Conservation (phyloP, 148 eudicot species). For the Heliamphora exappendiculata region DNA sequence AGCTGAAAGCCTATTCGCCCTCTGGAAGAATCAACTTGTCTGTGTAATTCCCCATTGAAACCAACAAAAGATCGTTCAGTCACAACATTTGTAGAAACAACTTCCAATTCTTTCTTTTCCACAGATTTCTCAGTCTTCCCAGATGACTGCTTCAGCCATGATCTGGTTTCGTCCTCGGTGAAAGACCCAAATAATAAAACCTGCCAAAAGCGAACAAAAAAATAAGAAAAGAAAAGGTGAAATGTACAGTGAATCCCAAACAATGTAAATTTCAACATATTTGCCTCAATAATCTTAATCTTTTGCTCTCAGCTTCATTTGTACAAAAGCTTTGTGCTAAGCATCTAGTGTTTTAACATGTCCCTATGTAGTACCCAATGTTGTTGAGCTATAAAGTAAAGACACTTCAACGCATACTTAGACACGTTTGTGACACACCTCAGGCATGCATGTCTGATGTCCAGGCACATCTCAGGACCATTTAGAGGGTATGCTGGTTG, state of each 20-base stretch:
- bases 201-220: slow-evolving; percentile 29
- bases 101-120: slow-evolving; percentile 34
- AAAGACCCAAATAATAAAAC: slow-evolving; percentile 49
- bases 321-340: neutral
- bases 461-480: no score
- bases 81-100: slow-evolving; percentile 37
- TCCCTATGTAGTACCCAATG: neutral
- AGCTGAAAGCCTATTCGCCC: slow-evolving; percentile 17
- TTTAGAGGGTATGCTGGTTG: no score
- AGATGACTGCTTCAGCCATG: slow-evolving; percentile 21
- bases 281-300: neutral
- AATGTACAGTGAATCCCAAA: neutral
- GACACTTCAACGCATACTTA: neutral
- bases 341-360: neutral
- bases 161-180: slow-evolving; percentile 46
- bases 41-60: slow-evolving; percentile 25
- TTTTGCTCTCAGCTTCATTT: neutral
- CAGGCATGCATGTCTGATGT: no score
- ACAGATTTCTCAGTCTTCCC: slow-evolving; percentile 19
- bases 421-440: no score
- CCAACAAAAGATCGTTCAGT: slow-evolving; percentile 34
- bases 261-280: neutral
- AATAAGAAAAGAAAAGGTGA: neutral
- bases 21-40: slow-evolving; percentile 22
- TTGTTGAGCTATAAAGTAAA: neutral